These are phyloP conservation scores for Leccinum sublutescens DNA, from an alignment of 768 basidiomycete species.

Conservation along the genomic window DNA sequence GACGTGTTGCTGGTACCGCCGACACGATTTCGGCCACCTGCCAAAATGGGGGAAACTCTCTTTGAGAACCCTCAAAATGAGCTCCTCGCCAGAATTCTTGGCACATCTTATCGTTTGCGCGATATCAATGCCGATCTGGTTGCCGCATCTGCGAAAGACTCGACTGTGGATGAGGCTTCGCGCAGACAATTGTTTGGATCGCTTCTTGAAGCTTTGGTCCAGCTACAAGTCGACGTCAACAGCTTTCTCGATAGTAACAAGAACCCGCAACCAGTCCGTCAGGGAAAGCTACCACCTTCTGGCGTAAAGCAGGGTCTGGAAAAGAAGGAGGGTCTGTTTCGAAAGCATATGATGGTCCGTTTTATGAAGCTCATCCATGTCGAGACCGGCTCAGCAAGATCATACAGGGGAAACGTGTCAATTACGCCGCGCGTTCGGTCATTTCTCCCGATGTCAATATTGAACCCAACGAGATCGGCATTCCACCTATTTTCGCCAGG, in stretches of 20 bases:
- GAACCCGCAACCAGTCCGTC: constrained; percentile 80
- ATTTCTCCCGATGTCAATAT: constrained; percentile 99
- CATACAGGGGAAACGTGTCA: constrained; percentile 93
- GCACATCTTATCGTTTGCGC: constrained; percentile 75
- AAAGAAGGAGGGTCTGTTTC: constrained; percentile 98
- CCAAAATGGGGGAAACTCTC: constrained; percentile 85
- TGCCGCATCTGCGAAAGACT: constrained; percentile 57
- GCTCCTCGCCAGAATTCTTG: constrained; percentile 75
- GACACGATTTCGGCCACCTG: constrained; percentile 92
- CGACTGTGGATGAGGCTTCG: constrained; percentile 47
- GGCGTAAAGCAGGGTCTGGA: constrained; percentile 97
- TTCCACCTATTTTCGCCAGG: constrained; percentile 95
- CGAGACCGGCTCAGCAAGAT: background rate
- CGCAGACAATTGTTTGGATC: constrained; percentile 58
- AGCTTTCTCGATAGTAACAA: constrained; percentile 97
- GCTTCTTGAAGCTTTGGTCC: constrained; percentile 79
- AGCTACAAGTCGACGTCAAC: constrained; percentile 93
- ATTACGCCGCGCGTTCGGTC: constrained; percentile 99
- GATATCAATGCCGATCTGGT: constrained; percentile 70
- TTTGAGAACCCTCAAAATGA: constrained; percentile 98
- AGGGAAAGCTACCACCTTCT: constrained; percentile 86
- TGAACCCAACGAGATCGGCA: constrained; percentile 97
- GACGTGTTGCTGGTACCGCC: constrained; percentile 90
- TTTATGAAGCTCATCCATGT: background rate
- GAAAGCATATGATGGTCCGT: constrained; percentile 98